These are phyloP conservation scores for Leccinum fallax DNA, from an alignment of 1,284 basidiomycete species.

Conservation along the genomic window DNA sequence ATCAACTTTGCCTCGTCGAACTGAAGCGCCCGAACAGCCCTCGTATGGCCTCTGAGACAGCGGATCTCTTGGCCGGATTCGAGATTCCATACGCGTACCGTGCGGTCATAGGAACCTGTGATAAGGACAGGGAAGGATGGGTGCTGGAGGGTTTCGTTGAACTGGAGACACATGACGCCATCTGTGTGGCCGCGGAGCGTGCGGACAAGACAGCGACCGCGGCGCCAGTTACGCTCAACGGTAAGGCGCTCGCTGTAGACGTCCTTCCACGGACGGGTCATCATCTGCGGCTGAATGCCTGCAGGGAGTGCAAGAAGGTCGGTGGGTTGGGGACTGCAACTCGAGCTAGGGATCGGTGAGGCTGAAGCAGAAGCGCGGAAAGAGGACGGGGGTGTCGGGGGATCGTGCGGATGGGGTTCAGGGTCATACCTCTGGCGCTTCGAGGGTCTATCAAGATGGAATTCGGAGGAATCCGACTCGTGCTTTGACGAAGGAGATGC, in stretches of 20 bases:
- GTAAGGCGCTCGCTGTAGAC: slow-evolving; percentile 98
- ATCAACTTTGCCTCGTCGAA: slow-evolving; percentile 97
- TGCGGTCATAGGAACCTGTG: slow-evolving; percentile 97
- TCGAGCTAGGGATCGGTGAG: slow-evolving; percentile 7
- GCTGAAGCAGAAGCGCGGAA: slow-evolving; percentile 19
- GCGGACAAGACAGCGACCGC: slow-evolving; percentile 84
- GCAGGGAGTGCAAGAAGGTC: slow-evolving; percentile 16
- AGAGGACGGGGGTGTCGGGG: not conserved
- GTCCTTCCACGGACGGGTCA: slow-evolving; percentile 95
- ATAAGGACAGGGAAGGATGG: slow-evolving; percentile 93
- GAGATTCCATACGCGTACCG: slow-evolving; percentile 95
- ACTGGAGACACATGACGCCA: slow-evolving; percentile 97
- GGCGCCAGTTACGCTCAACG: slow-evolving; percentile 96
- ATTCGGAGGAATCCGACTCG: slow-evolving; percentile 34
- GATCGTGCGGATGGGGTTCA: slow-evolving; percentile 1
- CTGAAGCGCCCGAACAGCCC: slow-evolving; percentile 90
- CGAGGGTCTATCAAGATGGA: slow-evolving; percentile 35
- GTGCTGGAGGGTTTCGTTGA: slow-evolving; percentile 84
- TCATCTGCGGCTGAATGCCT: slow-evolving; percentile 17
- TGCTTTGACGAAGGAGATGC: slow-evolving; percentile 43
- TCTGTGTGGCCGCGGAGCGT: slow-evolving; percentile 93
- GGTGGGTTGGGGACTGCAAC: slow-evolving; percentile 19
- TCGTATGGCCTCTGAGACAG: slow-evolving; percentile 87
- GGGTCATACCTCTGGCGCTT: slow-evolving; percentile 55
- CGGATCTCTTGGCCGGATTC: slow-evolving; percentile 87